Conservation (phyloP, 2,329 filamentous ascomycete species). For the Ascochyta pisi region DNA sequence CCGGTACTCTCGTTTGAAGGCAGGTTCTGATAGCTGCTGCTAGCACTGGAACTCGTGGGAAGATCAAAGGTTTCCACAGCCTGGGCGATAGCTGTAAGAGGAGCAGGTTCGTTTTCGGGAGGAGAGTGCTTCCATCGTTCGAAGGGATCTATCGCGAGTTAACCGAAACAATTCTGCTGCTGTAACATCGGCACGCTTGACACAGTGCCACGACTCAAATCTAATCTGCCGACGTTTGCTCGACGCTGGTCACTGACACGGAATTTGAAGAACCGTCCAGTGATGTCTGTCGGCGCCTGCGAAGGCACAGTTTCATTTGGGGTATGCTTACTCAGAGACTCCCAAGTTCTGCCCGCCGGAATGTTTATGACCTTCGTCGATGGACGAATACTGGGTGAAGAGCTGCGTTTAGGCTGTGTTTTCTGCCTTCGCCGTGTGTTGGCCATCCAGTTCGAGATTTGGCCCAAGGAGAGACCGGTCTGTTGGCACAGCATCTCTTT, state of each 20-base stretch:
- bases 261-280: constrained; percentile 35
- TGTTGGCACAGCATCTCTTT: constrained; percentile 79
- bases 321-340: constrained; percentile 48
- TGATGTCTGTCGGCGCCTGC: not conserved
- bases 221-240: not conserved
- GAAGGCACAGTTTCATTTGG: constrained; percentile 18
- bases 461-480: constrained; percentile 80
- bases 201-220: constrained; percentile 5
- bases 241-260: constrained; percentile 18
- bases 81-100: constrained; percentile 68
- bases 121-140: constrained; percentile 74
- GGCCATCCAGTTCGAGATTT: constrained; percentile 92
- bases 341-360: constrained; percentile 66
- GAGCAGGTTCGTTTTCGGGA: constrained; percentile 72
- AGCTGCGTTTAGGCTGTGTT: constrained; percentile 70
- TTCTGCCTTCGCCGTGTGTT: constrained; percentile 87
- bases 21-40: constrained; percentile 54
- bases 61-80: constrained; percentile 58
- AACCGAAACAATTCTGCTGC: constrained; percentile 38
- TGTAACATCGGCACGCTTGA: constrained; percentile 19
- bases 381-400: constrained; percentile 71
- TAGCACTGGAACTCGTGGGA: constrained; percentile 41
- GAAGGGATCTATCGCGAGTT: constrained; percentile 64
- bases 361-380: constrained; percentile 75
- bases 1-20: constrained; percentile 58